Conservation (phyloP, 164 flowering plant genomes). For the Vitis rupestris region DNA sequence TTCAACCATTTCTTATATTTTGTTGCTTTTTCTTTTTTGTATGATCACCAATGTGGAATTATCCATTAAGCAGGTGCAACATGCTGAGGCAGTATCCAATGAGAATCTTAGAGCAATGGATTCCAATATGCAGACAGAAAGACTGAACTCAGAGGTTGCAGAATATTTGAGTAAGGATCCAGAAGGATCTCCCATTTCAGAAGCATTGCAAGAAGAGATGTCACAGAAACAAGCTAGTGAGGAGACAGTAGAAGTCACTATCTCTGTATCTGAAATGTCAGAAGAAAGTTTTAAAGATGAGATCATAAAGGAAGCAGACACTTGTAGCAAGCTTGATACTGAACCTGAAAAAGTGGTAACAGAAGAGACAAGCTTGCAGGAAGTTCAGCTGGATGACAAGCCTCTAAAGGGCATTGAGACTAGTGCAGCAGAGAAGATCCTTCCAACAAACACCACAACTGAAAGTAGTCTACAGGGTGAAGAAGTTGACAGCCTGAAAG, state of each 20-base stretch:
- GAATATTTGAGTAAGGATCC: constrained; percentile 3
- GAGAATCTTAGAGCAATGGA: constrained; percentile 1
- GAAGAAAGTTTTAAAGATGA: constrained; percentile 8
- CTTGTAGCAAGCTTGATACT: neutral
- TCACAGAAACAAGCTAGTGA: neutral
- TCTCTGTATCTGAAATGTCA: constrained; percentile 2
- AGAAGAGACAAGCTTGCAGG: too few species aligned
- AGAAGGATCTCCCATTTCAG: constrained; percentile 6
- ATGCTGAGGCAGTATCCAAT: neutral
- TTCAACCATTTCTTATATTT: neutral
- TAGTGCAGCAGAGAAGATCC: neutral
- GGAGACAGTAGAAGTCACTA: neutral
- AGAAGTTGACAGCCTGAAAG: constrained; percentile 3
- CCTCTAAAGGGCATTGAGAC: neutral
- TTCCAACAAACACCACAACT: neutral
- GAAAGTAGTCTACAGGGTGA: constrained; percentile 1
- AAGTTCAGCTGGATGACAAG: neutral
- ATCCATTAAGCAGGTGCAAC: constrained; percentile 11
- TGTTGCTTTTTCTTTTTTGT: neutral
- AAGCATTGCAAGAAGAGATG: constrained; percentile 6
- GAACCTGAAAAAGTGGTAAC: constrained; percentile 2
- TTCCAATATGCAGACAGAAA: constrained; percentile 10
- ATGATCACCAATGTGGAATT: neutral
- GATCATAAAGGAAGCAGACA: constrained; percentile 7
- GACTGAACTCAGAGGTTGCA: constrained; percentile 2